Percentiles rank a stretch among this genome's conserved stretches.
Evolutionary conservation across 305 asterid genomes (phyloP).

Genomic region (Fraxinus baroniana): DNA sequence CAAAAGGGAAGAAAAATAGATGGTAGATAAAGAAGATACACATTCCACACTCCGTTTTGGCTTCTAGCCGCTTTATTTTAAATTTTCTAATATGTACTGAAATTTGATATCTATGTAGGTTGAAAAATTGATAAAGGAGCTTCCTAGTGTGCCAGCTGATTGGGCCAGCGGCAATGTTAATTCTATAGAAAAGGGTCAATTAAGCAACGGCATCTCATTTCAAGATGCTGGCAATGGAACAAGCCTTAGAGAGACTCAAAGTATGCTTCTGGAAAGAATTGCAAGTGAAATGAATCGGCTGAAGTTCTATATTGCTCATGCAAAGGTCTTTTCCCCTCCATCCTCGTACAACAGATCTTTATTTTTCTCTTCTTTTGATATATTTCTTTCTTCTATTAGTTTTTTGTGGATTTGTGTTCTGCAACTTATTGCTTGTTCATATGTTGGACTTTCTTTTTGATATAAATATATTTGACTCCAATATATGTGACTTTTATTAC

Average conservation of each 20-base stretch:
- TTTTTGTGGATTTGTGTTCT: conserved; percentile 1
- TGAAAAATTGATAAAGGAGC: conserved; percentile 86
- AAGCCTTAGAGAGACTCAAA: conserved; percentile 84
- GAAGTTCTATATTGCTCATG: conserved; percentile 79
- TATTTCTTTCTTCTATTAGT: not conserved
- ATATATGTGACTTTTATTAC: not conserved
- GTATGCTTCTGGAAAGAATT: conserved; percentile 92
- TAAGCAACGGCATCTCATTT: conserved; percentile 56
- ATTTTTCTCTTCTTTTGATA: conserved; percentile 6
- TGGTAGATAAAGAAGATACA: not conserved
- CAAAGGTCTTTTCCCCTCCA: conserved; percentile 64
- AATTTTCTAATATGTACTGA: conserved; percentile 9
- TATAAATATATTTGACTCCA: not conserved
- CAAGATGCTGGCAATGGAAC: conserved; percentile 70
- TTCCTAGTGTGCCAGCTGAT: conserved; percentile 76
- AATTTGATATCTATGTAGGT: conserved; percentile 48
- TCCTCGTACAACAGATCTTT: conserved; percentile 15
- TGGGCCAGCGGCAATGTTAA: conserved; percentile 51
- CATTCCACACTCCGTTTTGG: conserved; percentile 2
- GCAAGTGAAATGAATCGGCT: conserved; percentile 97
- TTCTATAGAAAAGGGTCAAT: conserved; percentile 47
- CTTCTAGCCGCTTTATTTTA: conserved; percentile 3
- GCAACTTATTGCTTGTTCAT: conserved; percentile 11
- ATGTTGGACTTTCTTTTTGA: not conserved
- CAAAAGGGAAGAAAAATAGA: conserved; percentile 17